Evolutionary conservation across 306 rosid genomes (phyloP), one percentile per base, ranked within the genome.

Genomic region (Crataegus laevigata): DNA sequence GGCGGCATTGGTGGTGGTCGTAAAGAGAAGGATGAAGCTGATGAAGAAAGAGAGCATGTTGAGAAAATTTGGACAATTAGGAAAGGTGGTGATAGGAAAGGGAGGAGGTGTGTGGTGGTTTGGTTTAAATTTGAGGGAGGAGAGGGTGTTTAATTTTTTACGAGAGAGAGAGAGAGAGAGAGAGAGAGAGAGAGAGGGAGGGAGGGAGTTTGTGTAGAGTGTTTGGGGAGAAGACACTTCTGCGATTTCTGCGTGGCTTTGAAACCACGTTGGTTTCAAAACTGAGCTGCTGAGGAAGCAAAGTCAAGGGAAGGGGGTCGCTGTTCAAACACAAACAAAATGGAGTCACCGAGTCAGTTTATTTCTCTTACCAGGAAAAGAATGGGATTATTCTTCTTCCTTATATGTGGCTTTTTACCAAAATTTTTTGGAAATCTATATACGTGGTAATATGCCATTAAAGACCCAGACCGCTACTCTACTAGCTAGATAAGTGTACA

Each of bases 211-310:
- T 30, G 12, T 63, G 15, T 8, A 18, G 42, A 17, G 42, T 26
- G 36, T 60, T 26, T 22, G 1, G 69, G 65, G 66, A 75, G 69
- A 68, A 21, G 51, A 65, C 66, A 70, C 34, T 79, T 13, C 57
- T 67, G 55, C 76, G 72, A 71, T 75, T 59, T 76, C 76, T 59
- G 75, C 73, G 73, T 80, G 69, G 79, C 78, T 85, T 82, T 76
- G 74, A 72, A 78, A 73, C 76, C 81, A 73, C 42, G 77, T 74
- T 83, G 78, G 68, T 68, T 75, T 79, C 30, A 64, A 85, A 58
- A 73, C 54, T 71, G 60, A 74, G 47, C 24, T 52, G 50, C 74
- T 30, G 38, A 13, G 18, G 15, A 30, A 63, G 12, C 43, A 74
- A 57, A 4, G 61, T n/a, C 24, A 55, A 22, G 36, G 12, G 52